Base-by-base conservation (phyloP, 2,329 filamentous ascomycete genomes). In the Trichoderma pleuroti region DNA sequence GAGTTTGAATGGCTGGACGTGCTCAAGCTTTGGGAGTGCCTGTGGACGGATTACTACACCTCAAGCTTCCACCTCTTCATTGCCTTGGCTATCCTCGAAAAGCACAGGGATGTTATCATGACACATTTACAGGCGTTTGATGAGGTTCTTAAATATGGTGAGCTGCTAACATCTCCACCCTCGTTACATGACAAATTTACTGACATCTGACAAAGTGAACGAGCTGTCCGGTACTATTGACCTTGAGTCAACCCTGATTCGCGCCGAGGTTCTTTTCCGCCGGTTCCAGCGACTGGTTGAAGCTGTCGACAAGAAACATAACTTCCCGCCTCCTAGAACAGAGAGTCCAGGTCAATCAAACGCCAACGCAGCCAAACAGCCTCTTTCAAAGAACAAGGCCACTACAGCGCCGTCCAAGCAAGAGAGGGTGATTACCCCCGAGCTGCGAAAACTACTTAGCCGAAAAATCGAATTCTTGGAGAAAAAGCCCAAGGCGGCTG, bases 41-140 rank as follows among this genome's bases (percentile, higher is more conserved):
- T 98, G 3, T 99, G 97, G 96, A 98, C 96, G 2, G 96, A 99
- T 79, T 96, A 91, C 76, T 82, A 93, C 72, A 94, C 88, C 77
- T 92, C 92, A 75, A 94, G 93, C 78, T 99, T 98, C 82, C 96
- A 98, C 78, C 84, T 99, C 16, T 99, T 99, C 78, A 86, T 99
- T 72, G 96, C 97, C 0, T 82, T 99, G 54, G 95, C 96, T 0
- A 97, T 99, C 49, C 81, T 99, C 28, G 96, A 99, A 81, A 97
- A 97, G 82, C 96, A 98, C 77, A 86, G 95, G n/a, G 92, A 95
- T 77, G 92, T 98, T 14, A 98, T 99, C 73, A 97, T 99, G 91
- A 89, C 92, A 69, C 96, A 99, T 81, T 84, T 99, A 30, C 88
- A 93, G 78, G 93, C 95, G 76, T 99, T 99, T 82, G 96, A 99